Evolutionary conservation across 306 rosid genomes (phyloP).

Genomic region (Malus sieversii): DNA sequence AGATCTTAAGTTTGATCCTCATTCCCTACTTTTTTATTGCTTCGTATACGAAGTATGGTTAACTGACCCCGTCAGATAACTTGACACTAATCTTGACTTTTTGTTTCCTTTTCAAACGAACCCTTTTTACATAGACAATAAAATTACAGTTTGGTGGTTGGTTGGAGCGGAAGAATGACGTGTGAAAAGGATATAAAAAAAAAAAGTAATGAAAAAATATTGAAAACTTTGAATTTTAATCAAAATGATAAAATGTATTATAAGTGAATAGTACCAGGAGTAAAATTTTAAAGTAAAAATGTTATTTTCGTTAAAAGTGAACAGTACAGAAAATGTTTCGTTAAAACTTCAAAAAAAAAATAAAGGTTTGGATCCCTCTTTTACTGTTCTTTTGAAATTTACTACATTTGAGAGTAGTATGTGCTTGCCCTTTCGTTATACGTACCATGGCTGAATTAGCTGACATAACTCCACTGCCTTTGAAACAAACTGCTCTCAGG

Average conservation of each 20-base stretch:
- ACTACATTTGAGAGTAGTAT: background rate
- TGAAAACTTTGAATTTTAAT: no score
- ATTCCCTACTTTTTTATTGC: background rate
- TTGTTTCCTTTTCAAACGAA: background rate
- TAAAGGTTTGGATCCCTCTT: background rate
- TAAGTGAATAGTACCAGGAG: no score
- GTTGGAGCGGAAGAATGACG: background rate
- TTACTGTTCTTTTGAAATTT: background rate
- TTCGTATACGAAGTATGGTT: no score
- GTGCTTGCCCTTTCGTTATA: background rate
- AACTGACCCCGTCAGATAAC: no score
- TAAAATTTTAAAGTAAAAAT: no score
- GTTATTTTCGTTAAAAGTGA: no score
- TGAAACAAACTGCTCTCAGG: background rate
- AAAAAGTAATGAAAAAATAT: rapidly evolving
- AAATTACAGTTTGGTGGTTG: background rate
- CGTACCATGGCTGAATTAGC: background rate
- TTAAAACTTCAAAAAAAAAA: no score
- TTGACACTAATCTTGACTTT: no score
- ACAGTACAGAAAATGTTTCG: no score
- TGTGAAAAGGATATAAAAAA: background rate
- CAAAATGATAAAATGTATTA: no score
- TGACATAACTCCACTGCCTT: background rate
- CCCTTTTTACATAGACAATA: background rate
- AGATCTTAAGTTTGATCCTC: background rate